phyloP scores from a whole-genome alignment of 495 filamentous ascomycete species.

The Trichoderma gamsii region DNA sequence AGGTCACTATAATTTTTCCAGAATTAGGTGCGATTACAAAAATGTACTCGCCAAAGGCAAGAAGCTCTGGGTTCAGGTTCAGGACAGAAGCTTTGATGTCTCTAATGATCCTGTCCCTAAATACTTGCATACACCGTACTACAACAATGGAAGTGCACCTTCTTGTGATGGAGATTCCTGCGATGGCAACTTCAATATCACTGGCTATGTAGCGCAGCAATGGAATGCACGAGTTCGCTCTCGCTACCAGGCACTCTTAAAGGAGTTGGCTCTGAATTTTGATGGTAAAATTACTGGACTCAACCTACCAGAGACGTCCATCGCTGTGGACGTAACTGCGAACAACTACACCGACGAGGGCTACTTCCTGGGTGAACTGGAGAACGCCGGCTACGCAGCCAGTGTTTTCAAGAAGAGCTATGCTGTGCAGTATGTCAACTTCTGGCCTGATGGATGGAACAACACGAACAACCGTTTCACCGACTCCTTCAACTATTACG shows the following conservation, averaged over 20 bases:
- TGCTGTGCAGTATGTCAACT: constrained; percentile 7
- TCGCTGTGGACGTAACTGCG: not conserved
- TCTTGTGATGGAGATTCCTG: not conserved
- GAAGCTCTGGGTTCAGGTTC: not conserved
- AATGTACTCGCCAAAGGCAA: not conserved
- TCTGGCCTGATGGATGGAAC: constrained; percentile 5
- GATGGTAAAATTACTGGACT: not conserved
- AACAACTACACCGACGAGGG: not conserved
- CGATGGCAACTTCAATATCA: not conserved
- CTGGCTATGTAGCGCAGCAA: not conserved
- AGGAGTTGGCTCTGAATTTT: not conserved
- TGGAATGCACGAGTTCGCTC: not conserved
- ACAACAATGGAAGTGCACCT: not conserved
- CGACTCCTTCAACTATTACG: not conserved
- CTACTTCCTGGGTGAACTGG: not conserved
- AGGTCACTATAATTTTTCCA: not conserved
- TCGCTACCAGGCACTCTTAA: not conserved
- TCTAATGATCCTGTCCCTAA: not conserved
- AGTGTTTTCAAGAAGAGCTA: not conserved
- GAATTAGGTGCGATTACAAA: not conserved
- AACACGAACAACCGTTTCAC: not conserved
- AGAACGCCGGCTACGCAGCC: not conserved
- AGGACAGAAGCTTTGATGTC: not conserved
- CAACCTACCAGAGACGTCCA: not conserved
- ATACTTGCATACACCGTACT: not conserved